A percentile compares a stretch with the other conserved stretches of the same genome.
Conservation (phyloP, 2,329 filamentous ascomycete species). For the Bertia moriformis region DNA sequence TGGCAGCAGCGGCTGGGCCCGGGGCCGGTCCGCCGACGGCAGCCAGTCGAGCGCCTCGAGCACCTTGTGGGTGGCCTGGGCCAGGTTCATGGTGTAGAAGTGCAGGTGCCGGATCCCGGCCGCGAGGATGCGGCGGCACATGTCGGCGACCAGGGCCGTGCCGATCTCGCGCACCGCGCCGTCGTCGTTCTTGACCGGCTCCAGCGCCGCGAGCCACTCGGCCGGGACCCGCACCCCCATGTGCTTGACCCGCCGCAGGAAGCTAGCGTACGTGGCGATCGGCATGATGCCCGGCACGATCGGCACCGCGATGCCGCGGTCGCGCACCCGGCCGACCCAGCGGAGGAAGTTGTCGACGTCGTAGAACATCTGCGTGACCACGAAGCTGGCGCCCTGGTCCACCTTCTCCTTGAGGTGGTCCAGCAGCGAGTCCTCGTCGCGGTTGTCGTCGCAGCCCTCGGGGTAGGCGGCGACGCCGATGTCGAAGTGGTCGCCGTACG, state of each 20-base stretch:
- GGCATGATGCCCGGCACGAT: slow-evolving; percentile 85
- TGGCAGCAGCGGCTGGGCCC: slow-evolving; percentile 81
- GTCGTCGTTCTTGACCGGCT: slow-evolving; percentile 94
- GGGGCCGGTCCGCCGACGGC: slow-evolving; percentile 61
- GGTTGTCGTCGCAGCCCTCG: slow-evolving; percentile 87
- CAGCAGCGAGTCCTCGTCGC: slow-evolving; percentile 70
- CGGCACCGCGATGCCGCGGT: slow-evolving; percentile 67
- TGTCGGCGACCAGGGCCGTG: slow-evolving; percentile 70
- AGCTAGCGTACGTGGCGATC: slow-evolving; percentile 88
- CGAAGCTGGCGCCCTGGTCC: slow-evolving; percentile 81
- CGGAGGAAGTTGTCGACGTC: slow-evolving; percentile 87
- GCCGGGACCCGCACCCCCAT: slow-evolving; percentile 75
- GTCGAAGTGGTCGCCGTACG: slow-evolving; percentile 81
- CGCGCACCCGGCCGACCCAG: slow-evolving; percentile 78
- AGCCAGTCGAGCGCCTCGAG: slow-evolving; percentile 77
- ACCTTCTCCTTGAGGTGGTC: slow-evolving; percentile 95
- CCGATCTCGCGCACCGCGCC: slow-evolving; percentile 80
- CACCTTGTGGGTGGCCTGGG: slow-evolving; percentile 84
- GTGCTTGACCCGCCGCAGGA: slow-evolving; percentile 78
- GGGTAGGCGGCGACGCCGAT: slow-evolving; percentile 96
- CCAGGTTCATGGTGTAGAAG: slow-evolving; percentile 99
- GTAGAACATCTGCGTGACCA: slow-evolving; percentile 99
- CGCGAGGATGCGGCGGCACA: slow-evolving; percentile 75
- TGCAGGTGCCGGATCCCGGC: slow-evolving; percentile 79
- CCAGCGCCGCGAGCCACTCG: slow-evolving; percentile 66